Evolutionary conservation across 257 asterid species (phyloP).

Genomic region (Solanum ossicruentum): DNA sequence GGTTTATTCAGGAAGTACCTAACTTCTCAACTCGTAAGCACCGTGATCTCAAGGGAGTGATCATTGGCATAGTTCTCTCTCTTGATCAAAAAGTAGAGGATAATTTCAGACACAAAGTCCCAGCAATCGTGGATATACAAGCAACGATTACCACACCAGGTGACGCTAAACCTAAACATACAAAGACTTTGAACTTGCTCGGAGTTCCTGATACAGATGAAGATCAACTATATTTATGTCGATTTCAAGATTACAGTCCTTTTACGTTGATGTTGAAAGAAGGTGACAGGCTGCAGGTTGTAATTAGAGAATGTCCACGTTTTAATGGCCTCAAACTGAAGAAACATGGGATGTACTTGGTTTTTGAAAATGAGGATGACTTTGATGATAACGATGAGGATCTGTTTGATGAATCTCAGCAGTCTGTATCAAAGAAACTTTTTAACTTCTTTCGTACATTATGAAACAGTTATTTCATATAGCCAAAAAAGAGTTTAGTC

Average conservation of each 20-base stretch:
- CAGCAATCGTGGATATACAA: constrained; percentile 8
- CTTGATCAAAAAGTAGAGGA: constrained; percentile 7
- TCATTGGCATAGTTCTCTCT: constrained; percentile 12
- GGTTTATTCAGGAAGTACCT: constrained; percentile 14
- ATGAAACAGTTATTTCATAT: not conserved
- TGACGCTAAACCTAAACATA: not conserved
- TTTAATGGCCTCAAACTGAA: constrained; percentile 11
- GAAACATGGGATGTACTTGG: constrained; percentile 11
- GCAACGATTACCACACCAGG: constrained; percentile 12
- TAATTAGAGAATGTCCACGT: not conserved
- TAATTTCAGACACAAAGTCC: constrained; percentile 2
- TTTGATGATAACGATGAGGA: constrained; percentile 19
- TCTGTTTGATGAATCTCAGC: constrained; percentile 1
- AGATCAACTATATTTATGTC: constrained; percentile 21
- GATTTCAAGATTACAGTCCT: not conserved
- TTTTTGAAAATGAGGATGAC: constrained; percentile 20
- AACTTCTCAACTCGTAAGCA: constrained; percentile 2
- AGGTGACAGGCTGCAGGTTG: constrained; percentile 11
- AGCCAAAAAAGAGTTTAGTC: not conserved
- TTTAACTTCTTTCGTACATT: not conserved
- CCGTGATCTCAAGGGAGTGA: constrained; percentile 4
- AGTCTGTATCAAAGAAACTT: constrained; percentile 11
- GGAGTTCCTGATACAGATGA: constrained; percentile 17
- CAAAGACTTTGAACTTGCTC: not conserved
- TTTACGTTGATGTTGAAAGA: constrained; percentile 9